Base-by-base conservation (phyloP, 805 yeast genomes). In the Jamesozyma jinghongensis region DNA sequence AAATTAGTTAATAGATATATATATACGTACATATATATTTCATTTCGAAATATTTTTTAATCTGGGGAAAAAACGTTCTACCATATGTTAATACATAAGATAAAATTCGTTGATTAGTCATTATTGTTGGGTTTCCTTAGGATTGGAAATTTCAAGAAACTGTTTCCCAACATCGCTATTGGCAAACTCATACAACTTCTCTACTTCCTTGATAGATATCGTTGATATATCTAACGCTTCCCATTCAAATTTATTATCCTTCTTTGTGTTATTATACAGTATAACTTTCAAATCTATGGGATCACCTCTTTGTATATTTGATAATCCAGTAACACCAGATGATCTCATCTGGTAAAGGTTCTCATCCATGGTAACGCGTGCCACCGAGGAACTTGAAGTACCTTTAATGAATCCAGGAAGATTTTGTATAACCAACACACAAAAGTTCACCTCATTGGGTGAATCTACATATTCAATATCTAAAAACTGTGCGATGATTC, bases 201-300 rank as follows among this genome's bases (percentile, higher is more conserved):
- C 32, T 4, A 52, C 31, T 14, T 52, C 56, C 3, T 32, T 31
- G 28, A 43, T 10, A 3, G 41, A 36, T 18, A 53, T 13, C 2
- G 19, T 19, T 3, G 40, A 34, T 8, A 53, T 32, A 18, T 50
- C 50, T 8, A 54, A 26, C 6, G 41, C 38, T 39, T 53, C 56
- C 40, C 47, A 41, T 19, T 26, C 36, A 17, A 19, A 20, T 13
- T 25, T 27, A 8, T 36, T 14, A 19, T 36, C 32, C n/a, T n/a
- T n/a, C n/a, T n/a, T n/a, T n/a, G n/a, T n/a, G n/a, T n/a, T n/a
- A n/a, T n/a, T n/a, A 44, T 51, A 44, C 3, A 43, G 32, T 2
- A 45, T 44, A 2, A 50, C 30, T 12, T 40, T 39, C 7, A 53
- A 28, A 30, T 47, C 50, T 17, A 51, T 32, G n/a, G 49, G 43